These are phyloP conservation scores for Passiflora organensis DNA, from an alignment of 345 rosid species.

Conservation along the genomic window DNA sequence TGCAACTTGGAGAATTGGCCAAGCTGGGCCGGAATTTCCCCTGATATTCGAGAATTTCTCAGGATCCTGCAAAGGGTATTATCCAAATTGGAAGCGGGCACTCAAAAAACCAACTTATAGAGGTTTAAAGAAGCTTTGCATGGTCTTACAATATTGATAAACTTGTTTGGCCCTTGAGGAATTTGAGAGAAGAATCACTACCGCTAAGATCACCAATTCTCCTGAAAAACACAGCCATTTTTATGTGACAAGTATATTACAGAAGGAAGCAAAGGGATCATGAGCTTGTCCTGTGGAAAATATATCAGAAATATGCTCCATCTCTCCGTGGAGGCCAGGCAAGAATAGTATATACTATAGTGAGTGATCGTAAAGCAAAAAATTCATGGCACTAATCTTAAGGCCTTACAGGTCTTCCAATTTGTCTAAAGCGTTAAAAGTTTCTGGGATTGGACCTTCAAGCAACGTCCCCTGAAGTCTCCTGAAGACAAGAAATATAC, in stretches of 20 bases:
- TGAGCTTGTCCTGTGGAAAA: too few relatives aligned
- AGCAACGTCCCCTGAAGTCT: slow-evolving; percentile 46
- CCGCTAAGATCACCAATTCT: slow-evolving; percentile 47
- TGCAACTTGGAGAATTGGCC: slow-evolving; percentile 30
- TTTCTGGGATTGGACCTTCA: slow-evolving; percentile 55
- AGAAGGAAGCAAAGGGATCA: neutral
- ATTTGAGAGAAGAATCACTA: slow-evolving; percentile 46
- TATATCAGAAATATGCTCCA: too few relatives aligned
- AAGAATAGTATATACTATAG: too few relatives aligned
- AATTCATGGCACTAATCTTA: neutral
- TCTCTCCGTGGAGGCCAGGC: too few relatives aligned
- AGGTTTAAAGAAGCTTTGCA: neutral
- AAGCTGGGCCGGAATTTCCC: slow-evolving; percentile 40
- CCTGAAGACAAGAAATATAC: slow-evolving; percentile 21
- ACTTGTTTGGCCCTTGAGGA: slow-evolving; percentile 34
- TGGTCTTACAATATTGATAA: slow-evolving; percentile 42
- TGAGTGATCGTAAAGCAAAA: too few relatives aligned
- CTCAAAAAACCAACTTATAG: neutral
- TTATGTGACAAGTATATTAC: neutral
- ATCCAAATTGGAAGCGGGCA: slow-evolving; percentile 2
- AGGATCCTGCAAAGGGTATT: slow-evolving; percentile 31
- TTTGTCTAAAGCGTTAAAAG: slow-evolving; percentile 34
- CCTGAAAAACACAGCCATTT: slow-evolving; percentile 32
- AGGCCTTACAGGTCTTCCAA: slow-evolving; percentile 42
- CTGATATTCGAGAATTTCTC: slow-evolving; percentile 41